Conservation (phyloP, 768 basidiomycete species). For the Boletus bicolor region DNA sequence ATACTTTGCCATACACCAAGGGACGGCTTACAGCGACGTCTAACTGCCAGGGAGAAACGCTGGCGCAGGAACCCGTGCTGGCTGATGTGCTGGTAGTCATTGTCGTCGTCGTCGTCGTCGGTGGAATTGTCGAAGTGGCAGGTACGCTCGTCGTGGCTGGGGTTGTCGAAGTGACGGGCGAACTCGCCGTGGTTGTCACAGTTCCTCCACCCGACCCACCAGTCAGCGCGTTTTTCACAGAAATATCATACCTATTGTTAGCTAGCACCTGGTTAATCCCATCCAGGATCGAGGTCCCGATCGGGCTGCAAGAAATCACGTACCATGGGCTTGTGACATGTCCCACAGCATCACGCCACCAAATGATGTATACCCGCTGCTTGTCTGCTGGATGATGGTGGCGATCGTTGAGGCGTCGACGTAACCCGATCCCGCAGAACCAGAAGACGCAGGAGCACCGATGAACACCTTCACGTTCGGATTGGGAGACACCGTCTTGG, state of each 20-base stretch:
- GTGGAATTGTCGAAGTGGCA: background rate
- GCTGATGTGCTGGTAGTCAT: conserved; percentile 6
- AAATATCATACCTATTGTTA: conserved; percentile 57
- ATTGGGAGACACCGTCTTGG: conserved; percentile 42
- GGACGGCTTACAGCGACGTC: conserved; percentile 35
- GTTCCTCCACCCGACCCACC: conserved; percentile 37
- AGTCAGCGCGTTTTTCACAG: conserved; percentile 54
- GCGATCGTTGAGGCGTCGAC: conserved; percentile 35
- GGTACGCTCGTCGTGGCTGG: background rate
- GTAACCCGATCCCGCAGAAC: conserved; percentile 46
- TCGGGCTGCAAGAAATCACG: background rate
- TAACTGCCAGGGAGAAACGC: conserved; percentile 43
- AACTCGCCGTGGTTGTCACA: background rate
- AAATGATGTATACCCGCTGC: conserved; percentile 40
- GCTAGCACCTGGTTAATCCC: conserved; percentile 27
- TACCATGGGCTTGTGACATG: conserved; percentile 45
- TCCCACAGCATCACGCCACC: conserved; percentile 48
- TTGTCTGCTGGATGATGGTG: conserved; percentile 34
- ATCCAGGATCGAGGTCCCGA: background rate
- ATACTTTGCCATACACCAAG: background rate
- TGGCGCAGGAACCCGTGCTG: conserved; percentile 35
- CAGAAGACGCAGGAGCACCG: conserved; percentile 44
- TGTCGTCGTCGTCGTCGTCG: conserved; percentile 3
- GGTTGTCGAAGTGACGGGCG: conserved; percentile 21
- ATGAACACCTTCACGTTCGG: conserved; percentile 47